Evolutionary conservation across 2,329 filamentous ascomycete species (phyloP), one percentile per base, ranked within the genome.

Genomic region (Nannizzia gypsea): DNA sequence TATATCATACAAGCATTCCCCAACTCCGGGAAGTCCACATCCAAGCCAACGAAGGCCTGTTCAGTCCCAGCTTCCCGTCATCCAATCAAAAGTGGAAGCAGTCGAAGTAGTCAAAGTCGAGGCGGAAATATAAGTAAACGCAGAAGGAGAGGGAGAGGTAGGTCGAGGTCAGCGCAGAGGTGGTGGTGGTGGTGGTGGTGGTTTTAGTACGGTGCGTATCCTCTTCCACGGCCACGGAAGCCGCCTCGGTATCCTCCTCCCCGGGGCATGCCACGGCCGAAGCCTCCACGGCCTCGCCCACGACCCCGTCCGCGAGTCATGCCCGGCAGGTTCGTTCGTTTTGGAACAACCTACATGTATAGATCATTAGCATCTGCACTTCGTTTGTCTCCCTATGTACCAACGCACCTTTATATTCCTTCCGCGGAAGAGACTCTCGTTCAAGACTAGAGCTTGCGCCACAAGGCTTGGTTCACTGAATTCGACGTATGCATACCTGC

Each of bases 401-500:
- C 75, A 66, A 71, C 54, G 17, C 22, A 97, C 93, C 84, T 99
- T 99, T 73, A 99, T 84, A 73, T 93, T 95, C 69, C 93, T 85
- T 64, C 90, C 91, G 69, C 93, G 90, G 77, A 99, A 96, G 61
- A 95, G 81, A 74, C 90, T 96, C 77, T 99, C 93, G 73, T 99
- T 97, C 61, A 99, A 80, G 44, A 97, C 90, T 63, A 99, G 82
- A 26, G 93, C 93, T 73, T 95, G 89, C 55, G 89, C 90, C 64
- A 99, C 92, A 63, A 96, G 81, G 74, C 84, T 91, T 56, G 93
- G 90, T 77, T 97, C 93, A 62, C 89, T 87, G 72, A 99, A 99
- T 76, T 99, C 93, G 69, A 99, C 93, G 76, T 99, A 99, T 70
- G 93, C 93, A 77, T 99, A 99, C 65, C 91, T 96, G 75, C 73